A percentile compares a stretch with the other conserved stretches of the same genome.
phyloP scores from a whole-genome alignment of 2,329 filamentous ascomycete genomes.

The Thermomyces lanuginosus region DNA sequence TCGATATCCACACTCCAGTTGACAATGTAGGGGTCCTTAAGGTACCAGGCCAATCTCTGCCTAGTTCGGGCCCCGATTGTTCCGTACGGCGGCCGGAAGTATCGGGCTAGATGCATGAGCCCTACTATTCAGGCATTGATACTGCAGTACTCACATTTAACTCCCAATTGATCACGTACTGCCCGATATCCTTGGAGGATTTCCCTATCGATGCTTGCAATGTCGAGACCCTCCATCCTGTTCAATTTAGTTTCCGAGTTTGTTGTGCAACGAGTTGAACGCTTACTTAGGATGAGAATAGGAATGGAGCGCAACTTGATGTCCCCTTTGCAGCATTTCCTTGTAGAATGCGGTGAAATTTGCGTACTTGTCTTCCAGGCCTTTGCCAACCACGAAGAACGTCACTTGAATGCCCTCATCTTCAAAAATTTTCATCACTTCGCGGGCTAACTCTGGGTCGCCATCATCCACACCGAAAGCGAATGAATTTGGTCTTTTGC shows the following conservation, averaged over 20 bases:
- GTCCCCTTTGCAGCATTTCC: conserved; percentile 45
- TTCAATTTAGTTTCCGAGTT: too few relatives aligned
- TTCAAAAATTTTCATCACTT: conserved; percentile 45
- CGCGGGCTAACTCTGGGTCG: conserved; percentile 40
- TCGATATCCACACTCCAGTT: conserved; percentile 57
- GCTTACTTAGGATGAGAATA: conserved; percentile 50
- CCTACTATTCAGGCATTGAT: conserved; percentile 31
- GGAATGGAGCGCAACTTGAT: conserved; percentile 53
- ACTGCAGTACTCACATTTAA: conserved; percentile 17
- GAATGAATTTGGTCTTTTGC: conserved; percentile 52
- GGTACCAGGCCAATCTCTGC: conserved; percentile 40
- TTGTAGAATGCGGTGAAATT: conserved; percentile 49
- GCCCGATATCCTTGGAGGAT: conserved; percentile 19
- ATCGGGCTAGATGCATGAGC: conserved; percentile 24
- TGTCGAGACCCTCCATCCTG: conserved; percentile 23
- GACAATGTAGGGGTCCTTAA: conserved; percentile 41
- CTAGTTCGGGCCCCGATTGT: conserved; percentile 51
- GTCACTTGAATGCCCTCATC: conserved; percentile 49
- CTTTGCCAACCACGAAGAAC: conserved; percentile 53
- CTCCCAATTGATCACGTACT: conserved; percentile 15
- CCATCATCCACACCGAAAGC: conserved; percentile 60
- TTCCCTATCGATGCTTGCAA: conserved; percentile 20
- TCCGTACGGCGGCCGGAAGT: conserved; percentile 56
- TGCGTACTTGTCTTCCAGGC: conserved; percentile 41
- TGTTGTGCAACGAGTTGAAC: too few relatives aligned